Percentiles rank a stretch among this genome's conserved stretches.
These are phyloP conservation scores for Daldinia sp. DNA, from an alignment of 2,329 filamentous ascomycete species.

Conservation along the genomic window DNA sequence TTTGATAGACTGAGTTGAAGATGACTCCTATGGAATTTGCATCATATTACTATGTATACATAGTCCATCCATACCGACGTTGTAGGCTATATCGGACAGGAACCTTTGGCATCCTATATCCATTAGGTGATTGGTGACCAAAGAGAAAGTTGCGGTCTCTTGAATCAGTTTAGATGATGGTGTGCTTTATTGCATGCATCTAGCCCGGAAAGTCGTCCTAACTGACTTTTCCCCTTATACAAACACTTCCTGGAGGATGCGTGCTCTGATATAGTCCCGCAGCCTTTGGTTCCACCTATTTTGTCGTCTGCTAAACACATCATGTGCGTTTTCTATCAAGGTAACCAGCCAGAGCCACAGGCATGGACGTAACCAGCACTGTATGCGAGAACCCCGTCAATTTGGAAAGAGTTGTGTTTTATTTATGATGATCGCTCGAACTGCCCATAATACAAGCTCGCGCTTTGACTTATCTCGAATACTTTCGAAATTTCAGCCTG, in stretches of 20 bases:
- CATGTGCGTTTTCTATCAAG: background rate
- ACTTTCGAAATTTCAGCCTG: conserved; percentile 26
- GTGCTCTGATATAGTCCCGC: background rate
- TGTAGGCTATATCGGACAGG: no score
- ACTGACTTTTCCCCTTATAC: background rate
- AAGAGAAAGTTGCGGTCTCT: background rate
- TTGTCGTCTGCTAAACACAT: background rate
- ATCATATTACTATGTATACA: background rate
- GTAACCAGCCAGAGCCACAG: background rate
- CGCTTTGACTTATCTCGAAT: conserved; percentile 20
- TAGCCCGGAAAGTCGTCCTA: background rate
- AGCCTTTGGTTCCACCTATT: background rate
- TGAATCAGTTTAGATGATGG: background rate
- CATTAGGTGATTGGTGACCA: background rate
- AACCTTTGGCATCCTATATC: background rate
- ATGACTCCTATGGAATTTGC: no score
- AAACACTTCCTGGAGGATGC: background rate
- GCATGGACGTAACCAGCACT: background rate
- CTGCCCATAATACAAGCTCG: conserved; percentile 15
- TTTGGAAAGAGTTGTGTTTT: conserved; percentile 15
- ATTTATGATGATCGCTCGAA: conserved; percentile 6
- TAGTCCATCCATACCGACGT: no score
- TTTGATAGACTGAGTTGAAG: background rate
- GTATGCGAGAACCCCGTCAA: background rate
- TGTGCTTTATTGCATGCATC: background rate